phyloP scores from a whole-genome alignment of 257 asterid genomes.

The Capsicum pubescens region DNA sequence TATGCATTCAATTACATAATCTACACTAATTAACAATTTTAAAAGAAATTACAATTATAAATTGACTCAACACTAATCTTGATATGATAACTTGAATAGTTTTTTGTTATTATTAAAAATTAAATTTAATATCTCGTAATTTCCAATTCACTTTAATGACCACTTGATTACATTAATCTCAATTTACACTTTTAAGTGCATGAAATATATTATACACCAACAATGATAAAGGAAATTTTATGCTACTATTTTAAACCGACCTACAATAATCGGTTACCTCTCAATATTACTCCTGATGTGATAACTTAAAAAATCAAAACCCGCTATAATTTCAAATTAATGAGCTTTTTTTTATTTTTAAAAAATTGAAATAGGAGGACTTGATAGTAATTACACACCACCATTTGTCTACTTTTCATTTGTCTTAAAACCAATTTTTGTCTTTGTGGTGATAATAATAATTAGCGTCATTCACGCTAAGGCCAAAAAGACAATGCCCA shows the following conservation, averaged over 20 bases:
- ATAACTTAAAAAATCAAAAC: background rate
- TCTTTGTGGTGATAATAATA: background rate
- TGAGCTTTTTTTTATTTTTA: no score
- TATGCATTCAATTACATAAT: no score
- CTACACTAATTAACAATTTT: no score
- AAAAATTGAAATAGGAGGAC: background rate
- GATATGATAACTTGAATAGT: no score
- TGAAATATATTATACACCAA: background rate
- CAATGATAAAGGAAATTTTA: background rate
- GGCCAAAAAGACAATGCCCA: background rate
- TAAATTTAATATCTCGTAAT: no score
- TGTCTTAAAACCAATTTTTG: background rate
- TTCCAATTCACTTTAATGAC: no score
- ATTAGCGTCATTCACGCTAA: slow-evolving; percentile 16
- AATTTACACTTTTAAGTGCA: no score
- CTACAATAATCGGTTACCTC: background rate
- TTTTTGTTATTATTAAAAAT: no score
- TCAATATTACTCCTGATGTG: background rate
- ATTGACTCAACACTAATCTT: no score
- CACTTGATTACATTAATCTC: no score
- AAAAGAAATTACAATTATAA: no score
- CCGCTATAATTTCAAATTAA: background rate
- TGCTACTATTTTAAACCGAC: background rate
- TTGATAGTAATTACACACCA: background rate
- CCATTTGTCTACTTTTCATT: background rate